phyloP scores from a whole-genome alignment of 164 flowering plant species.

The Macadamia tetraphylla region DNA sequence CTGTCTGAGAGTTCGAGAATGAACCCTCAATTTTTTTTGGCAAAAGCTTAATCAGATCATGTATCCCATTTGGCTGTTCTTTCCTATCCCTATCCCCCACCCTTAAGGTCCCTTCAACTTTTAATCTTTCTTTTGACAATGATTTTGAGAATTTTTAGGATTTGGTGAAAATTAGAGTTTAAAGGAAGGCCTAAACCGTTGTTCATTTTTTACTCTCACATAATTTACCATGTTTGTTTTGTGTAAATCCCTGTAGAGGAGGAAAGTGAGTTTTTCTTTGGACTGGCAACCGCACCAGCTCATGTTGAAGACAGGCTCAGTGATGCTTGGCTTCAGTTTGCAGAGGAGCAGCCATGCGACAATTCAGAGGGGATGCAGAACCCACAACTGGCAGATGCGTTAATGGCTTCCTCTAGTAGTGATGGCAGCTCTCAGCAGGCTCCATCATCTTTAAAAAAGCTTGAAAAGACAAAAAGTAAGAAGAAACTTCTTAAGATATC shows the following conservation, averaged over 20 bases:
- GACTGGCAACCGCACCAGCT: conserved; percentile 98
- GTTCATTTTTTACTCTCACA: not conserved
- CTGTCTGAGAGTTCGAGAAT: not conserved
- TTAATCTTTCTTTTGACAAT: not conserved
- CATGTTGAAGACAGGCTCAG: conserved; percentile 92
- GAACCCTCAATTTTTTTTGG: not conserved
- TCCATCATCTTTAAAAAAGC: conserved; percentile 15
- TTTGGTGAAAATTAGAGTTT: not conserved
- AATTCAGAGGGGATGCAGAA: conserved; percentile 23
- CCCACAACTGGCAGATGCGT: conserved; percentile 49
- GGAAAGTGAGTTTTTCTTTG: conserved; percentile 76
- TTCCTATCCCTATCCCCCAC: not conserved
- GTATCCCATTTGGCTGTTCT: not conserved
- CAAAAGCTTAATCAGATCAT: not conserved
- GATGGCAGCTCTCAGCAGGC: conserved; percentile 77
- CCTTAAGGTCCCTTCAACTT: not conserved
- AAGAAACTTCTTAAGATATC: conserved; percentile 63
- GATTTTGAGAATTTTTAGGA: not conserved
- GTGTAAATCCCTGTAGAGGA: conserved; percentile 29
- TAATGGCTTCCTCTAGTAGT: conserved; percentile 54
- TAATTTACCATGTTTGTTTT: not conserved
- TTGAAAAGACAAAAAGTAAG: conserved; percentile 23
- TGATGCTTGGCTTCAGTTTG: conserved; percentile 99
- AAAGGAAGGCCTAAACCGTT: not conserved
- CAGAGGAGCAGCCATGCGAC: conserved; percentile 56